Evolutionary conservation across 177 flowering plant species (phyloP).

Genomic region (Telopea speciosissima): DNA sequence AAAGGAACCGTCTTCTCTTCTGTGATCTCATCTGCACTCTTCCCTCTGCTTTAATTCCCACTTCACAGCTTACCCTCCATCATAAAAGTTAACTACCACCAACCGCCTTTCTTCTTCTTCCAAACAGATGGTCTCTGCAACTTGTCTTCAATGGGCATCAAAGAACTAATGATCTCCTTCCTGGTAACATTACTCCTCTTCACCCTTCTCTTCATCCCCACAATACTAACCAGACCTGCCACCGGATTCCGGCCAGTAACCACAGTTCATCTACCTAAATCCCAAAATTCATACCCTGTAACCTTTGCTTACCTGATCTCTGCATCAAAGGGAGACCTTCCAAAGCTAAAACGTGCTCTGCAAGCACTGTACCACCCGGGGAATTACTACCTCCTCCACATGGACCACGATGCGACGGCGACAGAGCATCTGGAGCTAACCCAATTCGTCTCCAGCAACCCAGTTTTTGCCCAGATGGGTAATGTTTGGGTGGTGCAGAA

Average conservation of each 20-base stretch:
- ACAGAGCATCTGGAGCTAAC: slow-evolving; percentile 53
- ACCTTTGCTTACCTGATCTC: slow-evolving; percentile 86
- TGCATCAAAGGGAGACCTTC: slow-evolving; percentile 62
- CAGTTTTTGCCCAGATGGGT: slow-evolving; percentile 40
- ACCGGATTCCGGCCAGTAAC: slow-evolving; percentile 19
- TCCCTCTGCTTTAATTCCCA: background rate
- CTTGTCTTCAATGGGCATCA: slow-evolving; percentile 35
- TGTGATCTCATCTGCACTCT: slow-evolving; percentile 1
- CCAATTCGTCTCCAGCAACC: slow-evolving; percentile 35
- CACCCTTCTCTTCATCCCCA: slow-evolving; percentile 35
- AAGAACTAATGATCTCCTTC: slow-evolving; percentile 39
- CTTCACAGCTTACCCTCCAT: slow-evolving; percentile 1
- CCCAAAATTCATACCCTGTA: slow-evolving; percentile 35
- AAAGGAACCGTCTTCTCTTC: too few relatives aligned
- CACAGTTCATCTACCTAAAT: slow-evolving; percentile 8
- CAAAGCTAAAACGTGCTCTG: slow-evolving; percentile 47
- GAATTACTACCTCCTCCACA: slow-evolving; percentile 67
- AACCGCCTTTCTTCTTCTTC: background rate
- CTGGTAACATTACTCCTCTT: slow-evolving; percentile 37
- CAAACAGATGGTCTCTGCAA: slow-evolving; percentile 6
- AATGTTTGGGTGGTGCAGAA: slow-evolving; percentile 80
- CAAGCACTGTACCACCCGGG: slow-evolving; percentile 73
- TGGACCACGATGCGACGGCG: slow-evolving; percentile 55
- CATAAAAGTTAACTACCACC: slow-evolving; percentile 1
- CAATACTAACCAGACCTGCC: slow-evolving; percentile 25